phyloP scores from a whole-genome alignment of 2,329 filamentous ascomycete genomes.

The Helotiales sp. region DNA sequence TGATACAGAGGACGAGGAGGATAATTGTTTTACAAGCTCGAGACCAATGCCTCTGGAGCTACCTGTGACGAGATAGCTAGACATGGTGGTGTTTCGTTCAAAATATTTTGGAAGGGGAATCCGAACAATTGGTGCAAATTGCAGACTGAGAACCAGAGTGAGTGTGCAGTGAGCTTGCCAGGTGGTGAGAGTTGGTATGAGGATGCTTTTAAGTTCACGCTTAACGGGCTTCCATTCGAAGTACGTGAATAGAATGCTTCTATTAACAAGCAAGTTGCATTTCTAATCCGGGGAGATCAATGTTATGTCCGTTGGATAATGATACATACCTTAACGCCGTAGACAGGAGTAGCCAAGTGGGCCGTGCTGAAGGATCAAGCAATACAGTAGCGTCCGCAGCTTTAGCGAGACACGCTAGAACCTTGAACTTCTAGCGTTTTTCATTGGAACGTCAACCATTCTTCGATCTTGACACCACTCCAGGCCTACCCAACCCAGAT shows the following conservation, averaged over 20 bases:
- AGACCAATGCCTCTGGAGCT: conserved; percentile 39
- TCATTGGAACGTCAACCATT: too few relatives aligned
- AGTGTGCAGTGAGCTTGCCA: too few relatives aligned
- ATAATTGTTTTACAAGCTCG: conserved; percentile 32
- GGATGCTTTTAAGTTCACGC: too few relatives aligned
- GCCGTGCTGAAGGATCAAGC: neutral
- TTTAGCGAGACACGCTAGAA: neutral
- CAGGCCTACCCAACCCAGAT: too few relatives aligned
- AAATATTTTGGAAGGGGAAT: neutral
- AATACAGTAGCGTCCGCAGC: neutral
- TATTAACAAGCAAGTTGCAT: too few relatives aligned
- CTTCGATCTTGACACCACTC: too few relatives aligned
- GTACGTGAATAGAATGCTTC: too few relatives aligned
- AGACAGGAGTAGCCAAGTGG: neutral
- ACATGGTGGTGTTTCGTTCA: conserved; percentile 24
- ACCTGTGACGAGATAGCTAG: conserved; percentile 40
- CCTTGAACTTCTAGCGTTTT: neutral
- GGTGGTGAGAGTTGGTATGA: too few relatives aligned
- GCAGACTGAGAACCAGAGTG: too few relatives aligned
- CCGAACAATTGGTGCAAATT: neutral
- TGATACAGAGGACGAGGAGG: conserved; percentile 34
- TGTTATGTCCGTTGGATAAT: too few relatives aligned
- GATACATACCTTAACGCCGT: neutral
- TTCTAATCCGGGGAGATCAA: too few relatives aligned
- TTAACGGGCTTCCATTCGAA: too few relatives aligned